These are phyloP conservation scores for Fusarium setosum DNA, from an alignment of 2,329 filamentous ascomycete genomes.

Conservation along the genomic window DNA sequence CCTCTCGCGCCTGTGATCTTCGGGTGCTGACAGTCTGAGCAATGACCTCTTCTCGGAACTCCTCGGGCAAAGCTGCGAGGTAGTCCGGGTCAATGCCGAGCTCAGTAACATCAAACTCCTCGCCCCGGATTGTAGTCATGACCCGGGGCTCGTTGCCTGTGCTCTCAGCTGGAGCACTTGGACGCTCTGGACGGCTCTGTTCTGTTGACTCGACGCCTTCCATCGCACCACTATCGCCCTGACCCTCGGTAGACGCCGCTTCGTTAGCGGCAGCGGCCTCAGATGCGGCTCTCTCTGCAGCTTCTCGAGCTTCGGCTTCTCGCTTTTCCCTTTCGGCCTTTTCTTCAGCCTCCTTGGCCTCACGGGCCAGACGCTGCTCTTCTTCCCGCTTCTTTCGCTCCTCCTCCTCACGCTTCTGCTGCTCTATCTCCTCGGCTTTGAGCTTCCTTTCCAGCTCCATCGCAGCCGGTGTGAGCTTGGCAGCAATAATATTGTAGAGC, in stretches of 20 bases:
- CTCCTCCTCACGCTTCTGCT: conserved; percentile 62
- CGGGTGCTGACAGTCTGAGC: conserved; percentile 88
- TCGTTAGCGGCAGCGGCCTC: conserved; percentile 60
- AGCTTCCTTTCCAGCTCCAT: conserved; percentile 82
- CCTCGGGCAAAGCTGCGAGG: conserved; percentile 95
- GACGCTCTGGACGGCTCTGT: conserved; percentile 46
- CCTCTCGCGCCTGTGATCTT: conserved; percentile 78
- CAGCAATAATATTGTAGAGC: conserved; percentile 76
- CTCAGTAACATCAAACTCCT: conserved; percentile 91
- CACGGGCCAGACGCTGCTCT: conserved; percentile 72
- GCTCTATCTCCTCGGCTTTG: conserved; percentile 68
- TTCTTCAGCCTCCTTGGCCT: conserved; percentile 79
- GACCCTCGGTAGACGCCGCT: conserved; percentile 4
- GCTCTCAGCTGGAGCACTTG: conserved; percentile 41
- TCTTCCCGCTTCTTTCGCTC: conserved; percentile 72
- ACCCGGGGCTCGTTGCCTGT: conserved; percentile 63
- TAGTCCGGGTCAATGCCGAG: conserved; percentile 96
- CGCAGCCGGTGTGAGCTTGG: conserved; percentile 82
- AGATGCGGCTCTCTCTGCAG: conserved; percentile 66
- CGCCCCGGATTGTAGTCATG: conserved; percentile 85
- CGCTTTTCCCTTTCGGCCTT: conserved; percentile 73
- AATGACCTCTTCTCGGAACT: conserved; percentile 95
- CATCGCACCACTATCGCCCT: conserved; percentile 65
- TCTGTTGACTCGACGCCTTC: conserved; percentile 77
- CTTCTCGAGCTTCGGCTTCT: conserved; percentile 77